Percentiles rank a stretch among this genome's conserved stretches.
phyloP scores from a whole-genome alignment of 2,329 filamentous ascomycete genomes.

The Apiospora koreana region DNA sequence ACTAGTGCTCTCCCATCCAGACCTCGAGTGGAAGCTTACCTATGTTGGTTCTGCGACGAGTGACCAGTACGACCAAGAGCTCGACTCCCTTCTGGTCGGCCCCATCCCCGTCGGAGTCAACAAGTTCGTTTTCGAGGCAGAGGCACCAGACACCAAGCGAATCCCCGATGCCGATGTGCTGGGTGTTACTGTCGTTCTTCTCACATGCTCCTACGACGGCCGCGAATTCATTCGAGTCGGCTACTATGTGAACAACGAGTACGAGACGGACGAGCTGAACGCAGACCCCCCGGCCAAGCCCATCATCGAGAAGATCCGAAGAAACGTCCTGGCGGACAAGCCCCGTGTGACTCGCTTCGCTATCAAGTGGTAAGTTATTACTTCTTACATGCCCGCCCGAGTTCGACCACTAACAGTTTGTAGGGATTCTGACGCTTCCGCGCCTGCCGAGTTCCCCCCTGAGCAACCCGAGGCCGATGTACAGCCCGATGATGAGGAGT shows the following conservation, averaged over 20 bases:
- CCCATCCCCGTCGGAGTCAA: constrained; percentile 98
- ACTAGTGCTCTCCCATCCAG: constrained; percentile 48
- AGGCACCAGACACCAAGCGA: constrained; percentile 83
- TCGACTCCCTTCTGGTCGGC: constrained; percentile 93
- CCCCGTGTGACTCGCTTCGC: constrained; percentile 95
- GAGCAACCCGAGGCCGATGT: constrained; percentile 96
- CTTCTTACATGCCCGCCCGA: background rate
- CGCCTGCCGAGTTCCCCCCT: constrained; percentile 92
- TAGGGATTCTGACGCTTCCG: constrained; percentile 97
- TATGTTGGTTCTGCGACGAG: constrained; percentile 98
- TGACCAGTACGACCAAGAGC: constrained; percentile 96
- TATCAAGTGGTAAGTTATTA: constrained; percentile 86
- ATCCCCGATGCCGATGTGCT: constrained; percentile 96
- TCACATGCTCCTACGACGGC: constrained; percentile 94
- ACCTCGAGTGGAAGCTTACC: constrained; percentile 98
- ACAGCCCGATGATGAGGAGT: constrained; percentile 81
- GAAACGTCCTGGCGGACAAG: constrained; percentile 95
- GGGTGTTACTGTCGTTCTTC: constrained; percentile 93
- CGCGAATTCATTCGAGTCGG: constrained; percentile 97
- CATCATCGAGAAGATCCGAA: constrained; percentile 85
- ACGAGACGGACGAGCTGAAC: constrained; percentile 86
- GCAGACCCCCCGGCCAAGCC: constrained; percentile 91
- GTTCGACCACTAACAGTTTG: constrained; percentile 22
- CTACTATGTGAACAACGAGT: constrained; percentile 99
- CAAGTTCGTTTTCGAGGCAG: constrained; percentile 97